Base-by-base conservation (phyloP, 352 stramenopile genomes). In the Pythium aquatile region DNA sequence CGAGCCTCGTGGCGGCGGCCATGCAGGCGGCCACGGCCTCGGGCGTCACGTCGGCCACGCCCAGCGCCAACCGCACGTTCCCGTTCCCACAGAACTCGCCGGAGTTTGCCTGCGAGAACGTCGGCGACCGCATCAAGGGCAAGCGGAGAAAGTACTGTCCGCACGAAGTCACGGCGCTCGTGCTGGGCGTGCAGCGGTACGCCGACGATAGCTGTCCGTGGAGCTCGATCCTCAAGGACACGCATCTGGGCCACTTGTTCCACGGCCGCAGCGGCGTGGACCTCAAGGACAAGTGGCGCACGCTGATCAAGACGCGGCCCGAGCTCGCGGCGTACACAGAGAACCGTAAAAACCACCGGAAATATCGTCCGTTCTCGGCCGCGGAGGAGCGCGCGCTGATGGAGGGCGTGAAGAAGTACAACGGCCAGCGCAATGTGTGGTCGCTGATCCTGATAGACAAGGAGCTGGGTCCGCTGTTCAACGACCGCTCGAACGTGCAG, bases 281-380 rank as follows among this genome's bases (percentile, higher is more conserved):
- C 46, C 63, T 93, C 30, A 93, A 93, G 66, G 85, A 93, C 65
- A 93, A 93, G 58, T 93, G 85, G 85, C 69, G 85, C 20, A 93
- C 85, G 14, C 55, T 93, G 0, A 93, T 93, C 65, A 93, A 93
- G 69, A 91, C 81, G 3, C 74, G 82, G 47, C 83, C 85, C 0
- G 85, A 93, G 55, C 72, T 93, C 5, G 77, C 83, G 13, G 66
- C 75, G 47, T 93, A 93, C 70, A 93, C 85, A 13, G 83, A 93
- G 51, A 93, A 93, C 63, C 78, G 85, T n/a, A 93, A 93, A 55
- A 93, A 93, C 65, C 83, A 92, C 59, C 83, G 85, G 57, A 93
- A 93, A 63, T 93, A 93, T 54, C 81, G 85, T 1, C 85, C 85
- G 14, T 93, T 93, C 60, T 83, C 81, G 4, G 77, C 80, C 0